Evolutionary conservation across 108 stramenopile species (phyloP), one percentile per base, ranked within the genome.

Genomic region (Epithemia pelagica): DNA sequence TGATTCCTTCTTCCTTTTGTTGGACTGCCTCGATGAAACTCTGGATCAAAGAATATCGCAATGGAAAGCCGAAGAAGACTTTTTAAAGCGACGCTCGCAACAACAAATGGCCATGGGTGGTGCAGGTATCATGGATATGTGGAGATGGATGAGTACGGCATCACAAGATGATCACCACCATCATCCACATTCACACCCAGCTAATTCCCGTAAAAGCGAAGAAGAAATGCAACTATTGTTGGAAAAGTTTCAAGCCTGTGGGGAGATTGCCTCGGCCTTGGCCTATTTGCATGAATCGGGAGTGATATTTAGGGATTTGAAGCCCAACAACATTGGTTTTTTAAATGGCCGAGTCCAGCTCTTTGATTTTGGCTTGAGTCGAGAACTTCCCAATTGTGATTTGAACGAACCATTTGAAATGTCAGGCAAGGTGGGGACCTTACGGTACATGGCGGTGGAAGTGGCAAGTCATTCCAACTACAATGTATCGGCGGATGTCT

Each of bases 251-350:
- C 68, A 71, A 7, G 70, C 69, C 25, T 69, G 71, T 64, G 46
- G 52, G 0, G 89, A 87, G 64, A 79, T 90, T 28, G 80, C 86
- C 0, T 75, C 76, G 30, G 89, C 86, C 7, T 32, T 90, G 58
- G 78, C 73, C 20, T 85, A 90, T 67, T 76, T 96, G 22, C 97
- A 97, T 66, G 75, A 75, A 2, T 71, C 84, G 51, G 87, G 89
- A 2, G 75, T 97, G 15, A 90, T 96, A 26, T 95, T 95, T 72
- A 89, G 96, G 26, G 94, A 95, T 64, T 68, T 93, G 53, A 93
- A 95, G 74, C 87, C 81, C 26, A 70, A 73, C 59, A 79, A 83
- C 68, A 81, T 86, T 64, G 75, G 85, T 21, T 88, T 92, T 71
- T 74, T 88, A 27, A 77, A 73, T 2, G 88, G 88, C 31, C 76